Evolutionary conservation across 345 rosid genomes (phyloP).

Genomic region (Salix suchowensis): DNA sequence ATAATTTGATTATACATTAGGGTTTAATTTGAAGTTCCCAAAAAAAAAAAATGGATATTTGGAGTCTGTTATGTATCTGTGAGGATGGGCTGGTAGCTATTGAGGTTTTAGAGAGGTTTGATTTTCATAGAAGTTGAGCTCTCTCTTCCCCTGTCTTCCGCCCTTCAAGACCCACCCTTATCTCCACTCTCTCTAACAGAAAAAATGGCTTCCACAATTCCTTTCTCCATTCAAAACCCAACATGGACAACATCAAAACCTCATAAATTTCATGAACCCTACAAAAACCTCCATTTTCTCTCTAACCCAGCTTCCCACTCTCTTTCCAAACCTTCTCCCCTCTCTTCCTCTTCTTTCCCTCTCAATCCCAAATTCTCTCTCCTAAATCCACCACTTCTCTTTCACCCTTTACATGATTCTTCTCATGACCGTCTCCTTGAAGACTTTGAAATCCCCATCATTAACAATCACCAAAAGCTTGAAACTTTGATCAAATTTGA

Average conservation of each 20-base stretch:
- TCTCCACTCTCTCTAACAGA: neutral
- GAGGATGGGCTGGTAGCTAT: neutral
- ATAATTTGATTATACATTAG: neutral
- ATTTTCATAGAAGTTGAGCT: neutral
- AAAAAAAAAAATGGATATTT: neutral
- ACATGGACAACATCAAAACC: constrained; percentile 29
- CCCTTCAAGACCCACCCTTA: constrained; percentile 13
- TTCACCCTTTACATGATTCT: constrained; percentile 22
- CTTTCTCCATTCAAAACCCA: constrained; percentile 40
- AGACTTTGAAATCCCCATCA: constrained; percentile 35
- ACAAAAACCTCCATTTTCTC: constrained; percentile 40
- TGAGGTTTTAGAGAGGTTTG: constrained; percentile 56
- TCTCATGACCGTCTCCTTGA: constrained; percentile 20
- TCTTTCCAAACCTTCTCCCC: constrained; percentile 26
- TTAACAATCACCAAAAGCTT: constrained; percentile 9
- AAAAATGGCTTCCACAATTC: constrained; percentile 44
- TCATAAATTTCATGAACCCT: constrained; percentile 20
- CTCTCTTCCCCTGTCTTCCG: constrained; percentile 2
- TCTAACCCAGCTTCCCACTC: constrained; percentile 10
- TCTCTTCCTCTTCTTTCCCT: constrained; percentile 38
- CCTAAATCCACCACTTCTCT: constrained; percentile 9
- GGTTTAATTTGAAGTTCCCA: neutral
- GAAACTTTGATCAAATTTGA: constrained; percentile 11
- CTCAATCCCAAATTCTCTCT: constrained; percentile 15
- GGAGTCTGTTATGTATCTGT: neutral